Evolutionary conservation across 305 asterid species (phyloP), one percentile per base, ranked within the genome.

Genomic region (Fraxinus albicans): DNA sequence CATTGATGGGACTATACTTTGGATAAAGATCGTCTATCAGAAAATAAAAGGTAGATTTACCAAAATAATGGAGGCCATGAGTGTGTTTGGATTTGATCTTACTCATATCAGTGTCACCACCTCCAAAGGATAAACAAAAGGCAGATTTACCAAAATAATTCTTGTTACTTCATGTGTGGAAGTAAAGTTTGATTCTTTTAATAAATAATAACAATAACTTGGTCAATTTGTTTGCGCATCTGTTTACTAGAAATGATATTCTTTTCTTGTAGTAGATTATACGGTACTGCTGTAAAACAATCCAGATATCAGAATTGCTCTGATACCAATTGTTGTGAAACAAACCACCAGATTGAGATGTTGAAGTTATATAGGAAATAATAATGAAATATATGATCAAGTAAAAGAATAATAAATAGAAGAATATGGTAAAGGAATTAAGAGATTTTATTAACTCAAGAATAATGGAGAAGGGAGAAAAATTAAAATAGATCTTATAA

Each of bases 51-150:
- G 94, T 1, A 88, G 85, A 29, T 80, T 95, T 60, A 89, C 92
- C 76, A 90, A 89, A 84, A 33, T 95, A 50, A 88, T 95, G 86
- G 97, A 95, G 84, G 94, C 95, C 81, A 89, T 93, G 85, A 87
- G 58, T 77, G 80, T 47, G 38, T 88, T 95, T 29, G 98, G 95
- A 74, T 86, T 91, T 79, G 90, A 93, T 77, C 85, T 89, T 63
- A 90, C 79, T 34, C 89, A 92, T 55, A 92, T 91, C n/a, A 90
- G 92, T 88, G 87, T 88, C 53, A 94, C 97, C 2, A 87, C 91
- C 21, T 82, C 89, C 3, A 85, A 65, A 83, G 97, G 97, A 73
- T 31, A 31, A 31, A 31, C 33, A 31, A 31, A 31, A 31, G 33
- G 2, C 33, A 31, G 33, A 31, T 31, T 31, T 3, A 31, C 33